These are phyloP conservation scores for Clathrospora elynae DNA, from an alignment of 2,329 filamentous ascomycete species.

Conservation along the genomic window DNA sequence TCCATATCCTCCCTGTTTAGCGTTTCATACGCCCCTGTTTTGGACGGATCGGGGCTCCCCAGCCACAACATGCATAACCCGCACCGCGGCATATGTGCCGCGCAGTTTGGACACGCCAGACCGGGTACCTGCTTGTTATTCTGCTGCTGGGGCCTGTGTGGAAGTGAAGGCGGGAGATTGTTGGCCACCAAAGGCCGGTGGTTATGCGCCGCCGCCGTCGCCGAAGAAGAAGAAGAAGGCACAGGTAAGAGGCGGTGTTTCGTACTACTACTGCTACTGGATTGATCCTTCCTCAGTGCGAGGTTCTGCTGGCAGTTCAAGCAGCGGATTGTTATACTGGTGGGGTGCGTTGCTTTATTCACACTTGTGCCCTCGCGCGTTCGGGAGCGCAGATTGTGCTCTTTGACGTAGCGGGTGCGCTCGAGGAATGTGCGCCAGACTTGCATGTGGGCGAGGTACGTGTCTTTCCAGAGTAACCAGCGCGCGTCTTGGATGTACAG, in stretches of 20 bases:
- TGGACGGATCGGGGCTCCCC: constrained; percentile 61
- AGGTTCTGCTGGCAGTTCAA: constrained; percentile 70
- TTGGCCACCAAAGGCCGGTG: too few relatives aligned
- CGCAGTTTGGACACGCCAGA: constrained; percentile 65
- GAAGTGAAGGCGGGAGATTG: constrained; percentile 15
- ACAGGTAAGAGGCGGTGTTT: constrained; percentile 32
- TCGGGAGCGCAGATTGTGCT: constrained; percentile 70
- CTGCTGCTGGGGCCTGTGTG: constrained; percentile 32
- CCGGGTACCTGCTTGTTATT: constrained; percentile 44
- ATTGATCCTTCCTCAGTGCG: constrained; percentile 46
- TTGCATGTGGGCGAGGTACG: constrained; percentile 73
- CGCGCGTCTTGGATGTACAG: constrained; percentile 78
- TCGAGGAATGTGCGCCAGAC: constrained; percentile 72
- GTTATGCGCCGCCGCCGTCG: neutral
- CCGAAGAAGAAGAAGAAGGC: neutral
- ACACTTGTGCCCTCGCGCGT: constrained; percentile 67
- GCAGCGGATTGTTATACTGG: constrained; percentile 76
- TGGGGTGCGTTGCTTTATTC: constrained; percentile 65
- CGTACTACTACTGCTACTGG: constrained; percentile 8
- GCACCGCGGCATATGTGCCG: constrained; percentile 66
- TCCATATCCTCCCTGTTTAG: constrained; percentile 54
- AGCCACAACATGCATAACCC: constrained; percentile 67
- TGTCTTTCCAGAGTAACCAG: constrained; percentile 77
- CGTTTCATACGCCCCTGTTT: constrained; percentile 43
- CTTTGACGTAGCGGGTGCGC: constrained; percentile 77